Conservation (phyloP, 139 green algal genomes). For the Asterochloris sp. region DNA sequence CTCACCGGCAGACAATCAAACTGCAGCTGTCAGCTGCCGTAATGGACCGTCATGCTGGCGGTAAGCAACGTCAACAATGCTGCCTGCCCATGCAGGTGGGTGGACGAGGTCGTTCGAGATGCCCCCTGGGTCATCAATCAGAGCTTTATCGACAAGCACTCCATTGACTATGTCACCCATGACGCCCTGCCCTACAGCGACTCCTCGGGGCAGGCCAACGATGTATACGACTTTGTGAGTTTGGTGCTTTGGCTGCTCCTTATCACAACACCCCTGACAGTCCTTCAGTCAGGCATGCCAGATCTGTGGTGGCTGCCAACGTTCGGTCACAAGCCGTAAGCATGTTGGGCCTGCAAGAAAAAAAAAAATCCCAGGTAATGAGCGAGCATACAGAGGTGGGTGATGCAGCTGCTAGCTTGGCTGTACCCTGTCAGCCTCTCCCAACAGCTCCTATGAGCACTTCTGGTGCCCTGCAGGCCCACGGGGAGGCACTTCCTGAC, state of each 20-base stretch:
- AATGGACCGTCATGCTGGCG: background rate
- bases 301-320: background rate
- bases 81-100: constrained; percentile 60
- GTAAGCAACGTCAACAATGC: background rate
- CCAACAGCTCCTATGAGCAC: no score
- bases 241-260: no score
- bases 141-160: constrained; percentile 82
- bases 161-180: constrained; percentile 90
- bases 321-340: background rate
- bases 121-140: constrained; percentile 84
- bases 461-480: no score
- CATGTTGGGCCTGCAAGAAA: no score
- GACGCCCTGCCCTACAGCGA: constrained; percentile 88
- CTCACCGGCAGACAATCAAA: background rate
- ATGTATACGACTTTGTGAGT: constrained; percentile 60
- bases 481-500: no score
- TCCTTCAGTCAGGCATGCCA: background rate
- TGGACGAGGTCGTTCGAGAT: constrained; percentile 83
- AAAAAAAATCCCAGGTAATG: no score
- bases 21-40: background rate
- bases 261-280: background rate
- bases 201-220: constrained; percentile 47
- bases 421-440: no score
- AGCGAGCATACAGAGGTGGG: no score
- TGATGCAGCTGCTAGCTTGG: no score